A percentile compares a stretch with the other conserved stretches of the same genome.
These are phyloP conservation scores for Coleophoma crateriformis DNA, from an alignment of 2,329 filamentous ascomycete species.

Conservation along the genomic window DNA sequence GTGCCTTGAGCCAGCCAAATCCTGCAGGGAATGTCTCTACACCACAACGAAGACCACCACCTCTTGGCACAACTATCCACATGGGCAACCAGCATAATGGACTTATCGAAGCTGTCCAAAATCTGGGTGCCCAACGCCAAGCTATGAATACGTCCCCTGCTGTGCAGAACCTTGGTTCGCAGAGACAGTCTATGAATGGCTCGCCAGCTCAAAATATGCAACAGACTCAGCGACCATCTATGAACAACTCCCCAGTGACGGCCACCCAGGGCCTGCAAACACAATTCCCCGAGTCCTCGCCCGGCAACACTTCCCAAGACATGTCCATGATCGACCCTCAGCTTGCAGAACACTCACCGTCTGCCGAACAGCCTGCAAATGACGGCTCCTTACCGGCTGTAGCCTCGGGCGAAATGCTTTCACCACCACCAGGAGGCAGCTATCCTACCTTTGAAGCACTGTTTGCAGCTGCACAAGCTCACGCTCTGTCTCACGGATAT, in stretches of 20 bases:
- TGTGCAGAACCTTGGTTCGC: slow-evolving; percentile 15
- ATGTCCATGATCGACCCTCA: slow-evolving; percentile 28
- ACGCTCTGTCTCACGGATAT: slow-evolving; percentile 62
- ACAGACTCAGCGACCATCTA: slow-evolving; percentile 9
- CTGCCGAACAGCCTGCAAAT: slow-evolving; percentile 9
- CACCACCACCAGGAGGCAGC: slow-evolving; percentile 53
- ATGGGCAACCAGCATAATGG: slow-evolving; percentile 22
- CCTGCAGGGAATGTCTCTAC: slow-evolving; percentile 16
- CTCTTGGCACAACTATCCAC: slow-evolving; percentile 25
- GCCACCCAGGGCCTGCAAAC: slow-evolving; percentile 14
- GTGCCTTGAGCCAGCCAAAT: slow-evolving; percentile 20
- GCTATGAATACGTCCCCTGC: slow-evolving; percentile 23
- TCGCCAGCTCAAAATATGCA: slow-evolving; percentile 10
- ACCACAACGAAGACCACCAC: slow-evolving; percentile 23
- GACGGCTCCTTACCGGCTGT: slow-evolving; percentile 17
- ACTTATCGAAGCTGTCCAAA: slow-evolving; percentile 22
- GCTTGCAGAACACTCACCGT: slow-evolving; percentile 23
- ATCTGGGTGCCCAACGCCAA: slow-evolving; percentile 15
- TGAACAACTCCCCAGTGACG: slow-evolving; percentile 21
- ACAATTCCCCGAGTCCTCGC: slow-evolving; percentile 15
- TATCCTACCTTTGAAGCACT: slow-evolving; percentile 60
- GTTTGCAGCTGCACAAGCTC: slow-evolving; percentile 57
- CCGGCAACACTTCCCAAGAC: slow-evolving; percentile 18
- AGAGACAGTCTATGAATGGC: slow-evolving; percentile 4
- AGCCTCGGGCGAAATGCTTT: slow-evolving; percentile 23